Percentiles rank a stretch among this genome's conserved stretches.
phyloP scores from a whole-genome alignment of 306 rosid species.

The Glycine tomentella region DNA sequence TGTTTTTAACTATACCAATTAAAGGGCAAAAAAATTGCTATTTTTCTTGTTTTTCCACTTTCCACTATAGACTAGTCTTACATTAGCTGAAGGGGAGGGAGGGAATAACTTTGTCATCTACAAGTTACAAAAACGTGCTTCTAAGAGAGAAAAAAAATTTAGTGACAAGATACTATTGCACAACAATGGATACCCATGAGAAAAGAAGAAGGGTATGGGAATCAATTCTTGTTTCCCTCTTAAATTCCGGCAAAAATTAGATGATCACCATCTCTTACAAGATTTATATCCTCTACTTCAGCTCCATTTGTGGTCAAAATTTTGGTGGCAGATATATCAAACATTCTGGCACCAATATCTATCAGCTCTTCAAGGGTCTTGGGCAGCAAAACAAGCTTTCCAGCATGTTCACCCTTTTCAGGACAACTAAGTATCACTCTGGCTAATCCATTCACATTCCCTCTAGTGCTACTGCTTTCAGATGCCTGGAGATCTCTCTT shows the following conservation, averaged over 20 bases:
- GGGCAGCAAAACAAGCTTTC: constrained; percentile 68
- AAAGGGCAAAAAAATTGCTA: neutral
- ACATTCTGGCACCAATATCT: constrained; percentile 65
- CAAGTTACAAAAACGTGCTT: neutral
- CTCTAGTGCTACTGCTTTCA: neutral
- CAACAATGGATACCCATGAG: constrained; percentile 6
- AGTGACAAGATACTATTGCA: neutral
- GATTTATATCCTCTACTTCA: constrained; percentile 64
- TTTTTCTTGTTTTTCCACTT: neutral
- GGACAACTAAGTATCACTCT: constrained; percentile 69
- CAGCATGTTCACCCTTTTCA: constrained; percentile 53
- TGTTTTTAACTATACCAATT: too few species aligned
- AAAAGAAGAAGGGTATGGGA: neutral
- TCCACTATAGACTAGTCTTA: neutral
- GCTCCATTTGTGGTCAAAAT: constrained; percentile 66
- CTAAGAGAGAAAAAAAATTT: neutral
- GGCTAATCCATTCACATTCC: constrained; percentile 28
- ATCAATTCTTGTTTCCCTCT: constrained; percentile 23
- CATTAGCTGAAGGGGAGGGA: neutral
- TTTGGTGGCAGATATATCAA: constrained; percentile 54
- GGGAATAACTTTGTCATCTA: neutral
- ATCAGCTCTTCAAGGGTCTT: constrained; percentile 59
- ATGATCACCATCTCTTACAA: constrained; percentile 74
- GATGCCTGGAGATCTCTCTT: constrained; percentile 26
- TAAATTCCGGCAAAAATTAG: constrained; percentile 51